These are phyloP conservation scores for Melanogaster broomeanus DNA, from an alignment of 768 basidiomycete species.

Conservation along the genomic window DNA sequence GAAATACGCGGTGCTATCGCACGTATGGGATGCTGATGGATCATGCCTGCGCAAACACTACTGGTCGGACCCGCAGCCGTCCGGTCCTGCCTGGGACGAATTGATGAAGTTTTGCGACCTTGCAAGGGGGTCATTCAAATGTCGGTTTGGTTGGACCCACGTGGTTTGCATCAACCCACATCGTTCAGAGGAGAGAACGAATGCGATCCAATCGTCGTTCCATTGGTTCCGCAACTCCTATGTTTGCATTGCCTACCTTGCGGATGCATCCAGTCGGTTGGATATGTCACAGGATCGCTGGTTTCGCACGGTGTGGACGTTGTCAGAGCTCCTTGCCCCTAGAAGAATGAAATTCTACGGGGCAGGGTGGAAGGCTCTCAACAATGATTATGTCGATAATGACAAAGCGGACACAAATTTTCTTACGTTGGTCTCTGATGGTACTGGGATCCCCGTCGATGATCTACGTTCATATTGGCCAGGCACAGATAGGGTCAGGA, in stretches of 20 bases:
- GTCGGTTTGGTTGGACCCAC: slow-evolving; percentile 23
- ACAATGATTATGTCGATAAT: slow-evolving; percentile 15
- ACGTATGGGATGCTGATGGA: slow-evolving; percentile 8
- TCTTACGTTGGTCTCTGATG: slow-evolving; percentile 11
- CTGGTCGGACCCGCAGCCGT: background rate
- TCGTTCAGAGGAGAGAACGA: background rate
- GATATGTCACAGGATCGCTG: slow-evolving; percentile 11
- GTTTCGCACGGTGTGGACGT: slow-evolving; percentile 16
- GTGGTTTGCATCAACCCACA: slow-evolving; percentile 10
- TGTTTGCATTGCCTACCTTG: slow-evolving; percentile 19
- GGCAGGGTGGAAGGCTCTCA: slow-evolving; percentile 13
- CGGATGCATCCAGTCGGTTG: background rate
- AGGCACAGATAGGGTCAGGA: slow-evolving; percentile 16
- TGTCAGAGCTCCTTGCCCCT: slow-evolving; percentile 21
- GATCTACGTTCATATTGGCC: slow-evolving; percentile 22
- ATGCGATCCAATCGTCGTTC: slow-evolving; percentile 4
- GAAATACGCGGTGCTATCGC: slow-evolving; percentile 23
- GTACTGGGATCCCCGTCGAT: slow-evolving; percentile 8
- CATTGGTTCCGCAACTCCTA: slow-evolving; percentile 24
- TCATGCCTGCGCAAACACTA: too few species aligned
- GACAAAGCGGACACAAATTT: slow-evolving; percentile 23
- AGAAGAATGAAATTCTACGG: slow-evolving; percentile 24
- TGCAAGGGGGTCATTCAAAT: slow-evolving; percentile 12
- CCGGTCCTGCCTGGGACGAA: slow-evolving; percentile 15
- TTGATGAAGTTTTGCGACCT: slow-evolving; percentile 7